Evolutionary conservation across 176 grass and related monocot species (phyloP).

Genomic region (Phyllostachys edulis): DNA sequence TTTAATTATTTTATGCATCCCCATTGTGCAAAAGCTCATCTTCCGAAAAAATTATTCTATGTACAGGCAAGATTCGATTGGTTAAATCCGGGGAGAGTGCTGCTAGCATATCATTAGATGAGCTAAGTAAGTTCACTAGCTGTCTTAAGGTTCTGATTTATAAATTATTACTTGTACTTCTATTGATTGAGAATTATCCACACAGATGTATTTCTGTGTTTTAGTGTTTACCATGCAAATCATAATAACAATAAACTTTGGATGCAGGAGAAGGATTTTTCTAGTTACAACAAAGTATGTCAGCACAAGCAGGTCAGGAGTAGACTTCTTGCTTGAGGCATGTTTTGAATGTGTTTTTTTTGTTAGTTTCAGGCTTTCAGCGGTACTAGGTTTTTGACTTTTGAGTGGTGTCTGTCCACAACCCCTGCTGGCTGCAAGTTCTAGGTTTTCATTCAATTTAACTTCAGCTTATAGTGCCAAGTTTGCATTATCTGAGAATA

Average conservation of each 20-base stretch:
- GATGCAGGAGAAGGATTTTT: conserved; percentile 43
- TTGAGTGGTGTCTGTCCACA: not conserved
- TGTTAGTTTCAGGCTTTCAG: not conserved
- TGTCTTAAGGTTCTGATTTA: conserved; percentile 23
- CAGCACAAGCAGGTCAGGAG: conserved; percentile 17
- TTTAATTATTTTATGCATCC: not conserved
- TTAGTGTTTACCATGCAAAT: not conserved
- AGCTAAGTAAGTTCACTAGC: conserved; percentile 63
- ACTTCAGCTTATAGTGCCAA: not conserved
- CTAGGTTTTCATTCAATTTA: conserved; percentile 8
- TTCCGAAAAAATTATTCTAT: conserved; percentile 32
- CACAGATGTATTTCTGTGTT: not conserved
- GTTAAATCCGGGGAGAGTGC: conserved; percentile 74
- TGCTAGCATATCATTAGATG: conserved; percentile 74
- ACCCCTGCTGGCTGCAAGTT: not conserved
- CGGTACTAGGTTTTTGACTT: not conserved
- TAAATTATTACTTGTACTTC: not conserved
- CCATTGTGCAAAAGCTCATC: conserved; percentile 31
- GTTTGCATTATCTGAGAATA: conserved; percentile 15
- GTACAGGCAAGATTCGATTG: conserved; percentile 76
- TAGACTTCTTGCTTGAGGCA: conserved; percentile 28
- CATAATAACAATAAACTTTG: conserved; percentile 4
- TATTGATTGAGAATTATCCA: not conserved
- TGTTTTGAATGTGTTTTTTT: conserved; percentile 11
- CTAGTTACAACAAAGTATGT: conserved; percentile 12